Evolutionary conservation across 768 basidiomycete species (phyloP).

Genomic region (Boletus insuetus): DNA sequence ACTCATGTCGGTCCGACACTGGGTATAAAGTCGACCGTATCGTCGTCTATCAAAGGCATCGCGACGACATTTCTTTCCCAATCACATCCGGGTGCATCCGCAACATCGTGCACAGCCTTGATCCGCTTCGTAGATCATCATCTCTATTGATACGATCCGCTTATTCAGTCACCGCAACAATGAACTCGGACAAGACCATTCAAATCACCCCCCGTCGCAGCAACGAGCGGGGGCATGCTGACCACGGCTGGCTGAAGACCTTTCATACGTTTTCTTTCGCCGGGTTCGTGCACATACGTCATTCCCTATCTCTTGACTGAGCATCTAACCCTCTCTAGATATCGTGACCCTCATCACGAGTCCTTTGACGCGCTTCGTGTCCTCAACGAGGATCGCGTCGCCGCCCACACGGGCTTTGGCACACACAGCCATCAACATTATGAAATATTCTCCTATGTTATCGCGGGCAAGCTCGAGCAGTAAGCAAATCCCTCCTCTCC

Average conservation of each 20-base stretch:
- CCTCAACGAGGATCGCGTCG: slow-evolving; percentile 92
- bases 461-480: slow-evolving; percentile 80
- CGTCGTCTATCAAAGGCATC: neutral
- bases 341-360: slow-evolving; percentile 55
- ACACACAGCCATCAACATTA: slow-evolving; percentile 81
- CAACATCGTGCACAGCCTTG: neutral
- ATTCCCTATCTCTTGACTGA: slow-evolving; percentile 13
- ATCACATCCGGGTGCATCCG: neutral
- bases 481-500: slow-evolving; percentile 33
- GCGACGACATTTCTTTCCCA: neutral
- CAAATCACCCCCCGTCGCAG: slow-evolving; percentile 54
- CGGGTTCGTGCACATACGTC: slow-evolving; percentile 39
- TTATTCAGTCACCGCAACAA: slow-evolving; percentile 1
- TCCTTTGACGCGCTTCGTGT: slow-evolving; percentile 77
- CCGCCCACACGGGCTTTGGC: slow-evolving; percentile 74
- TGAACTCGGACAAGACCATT: slow-evolving; percentile 18
- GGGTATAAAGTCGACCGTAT: slow-evolving; percentile 17
- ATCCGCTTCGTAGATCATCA: neutral
- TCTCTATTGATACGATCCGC: neutral
- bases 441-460: slow-evolving; percentile 90
- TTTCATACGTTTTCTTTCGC: slow-evolving; percentile 85
- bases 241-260: slow-evolving; percentile 86
- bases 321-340: slow-evolving; percentile 36
- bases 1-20: neutral
- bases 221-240: slow-evolving; percentile 64